Evolutionary conservation across 768 basidiomycete genomes (phyloP), one percentile per base, ranked within the genome.

Genomic region (Phanerochaete carnosa): DNA sequence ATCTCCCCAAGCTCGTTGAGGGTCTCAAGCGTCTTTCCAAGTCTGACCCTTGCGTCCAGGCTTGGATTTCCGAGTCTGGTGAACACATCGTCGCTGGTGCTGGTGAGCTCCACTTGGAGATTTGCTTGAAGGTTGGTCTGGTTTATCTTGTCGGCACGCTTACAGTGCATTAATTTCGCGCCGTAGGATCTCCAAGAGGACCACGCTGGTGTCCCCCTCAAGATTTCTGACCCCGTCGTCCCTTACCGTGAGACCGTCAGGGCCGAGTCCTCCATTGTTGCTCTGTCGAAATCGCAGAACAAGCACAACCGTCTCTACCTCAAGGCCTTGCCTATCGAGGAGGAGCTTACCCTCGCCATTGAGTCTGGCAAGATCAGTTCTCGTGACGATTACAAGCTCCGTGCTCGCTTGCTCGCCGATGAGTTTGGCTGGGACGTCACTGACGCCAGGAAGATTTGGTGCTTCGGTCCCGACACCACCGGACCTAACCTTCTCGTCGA

Each of bases 11-110:
- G 81, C 91, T 99, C 66, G 97, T 98, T 64, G 97, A 99, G 84
- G 97, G 97, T 81, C 91, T 99, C 69, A 99, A 99, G 82, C 97
- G 97, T 83, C 86, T 99, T 58, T 97, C 97, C 68, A 99, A 99
- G 83, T 98, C 97, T 25, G 97, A 99, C 76, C 97, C 97, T 62
- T 99, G 97, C 78, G 97, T 99, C 63, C 95, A 98, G 77, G 87
- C 95, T 55, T 95, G 84, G 89, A 95, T 96, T 70, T 68, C 75
- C 16, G 94, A 95, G 62, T 90, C 86, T 66, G 97, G 97, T 72
- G 95, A 97, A 75, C 97, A 98, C 80, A 98, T 99, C 67, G 94
- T 99, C 64, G 97, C 97, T 65, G 97, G 96, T 81, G 95, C 97
- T 64, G 97, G 97, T 80, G 97, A 99, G 76, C 84, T 99, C 64